phyloP scores from a whole-genome alignment of 2,329 filamentous ascomycete species.

The Lachnellula arida region DNA sequence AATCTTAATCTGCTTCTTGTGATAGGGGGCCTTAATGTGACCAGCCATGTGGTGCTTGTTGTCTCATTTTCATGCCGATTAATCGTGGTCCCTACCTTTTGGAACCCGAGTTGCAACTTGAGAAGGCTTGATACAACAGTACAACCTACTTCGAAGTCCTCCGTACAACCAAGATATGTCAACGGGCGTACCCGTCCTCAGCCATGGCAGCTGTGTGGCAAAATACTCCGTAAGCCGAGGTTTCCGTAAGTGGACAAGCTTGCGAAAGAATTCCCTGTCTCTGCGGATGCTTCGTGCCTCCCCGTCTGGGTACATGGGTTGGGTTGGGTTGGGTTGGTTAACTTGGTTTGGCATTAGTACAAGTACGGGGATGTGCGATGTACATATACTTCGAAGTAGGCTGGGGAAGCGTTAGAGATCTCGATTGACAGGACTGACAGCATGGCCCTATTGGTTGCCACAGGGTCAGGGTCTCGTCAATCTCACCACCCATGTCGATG shows the following conservation, averaged over 20 bases:
- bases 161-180: neutral
- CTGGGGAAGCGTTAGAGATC: neutral
- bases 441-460: too few species aligned
- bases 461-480: neutral
- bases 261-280: conserved; percentile 1
- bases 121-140: neutral
- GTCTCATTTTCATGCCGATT: too few species aligned
- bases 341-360: neutral
- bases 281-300: neutral
- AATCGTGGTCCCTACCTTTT: too few species aligned
- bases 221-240: neutral
- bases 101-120: too few species aligned
- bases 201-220: neutral
- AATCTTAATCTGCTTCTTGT: neutral
- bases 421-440: conserved; percentile 2
- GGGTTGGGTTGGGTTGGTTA: too few species aligned
- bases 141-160: too few species aligned
- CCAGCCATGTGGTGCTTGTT: too few species aligned
- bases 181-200: neutral
- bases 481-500: neutral
- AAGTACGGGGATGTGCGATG: neutral
- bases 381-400: neutral
- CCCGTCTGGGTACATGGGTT: neutral
- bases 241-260: neutral
- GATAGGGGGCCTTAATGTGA: too few species aligned